phyloP scores from a whole-genome alignment of 495 filamentous ascomycete species.

The Aspergillus saccharolyticus region DNA sequence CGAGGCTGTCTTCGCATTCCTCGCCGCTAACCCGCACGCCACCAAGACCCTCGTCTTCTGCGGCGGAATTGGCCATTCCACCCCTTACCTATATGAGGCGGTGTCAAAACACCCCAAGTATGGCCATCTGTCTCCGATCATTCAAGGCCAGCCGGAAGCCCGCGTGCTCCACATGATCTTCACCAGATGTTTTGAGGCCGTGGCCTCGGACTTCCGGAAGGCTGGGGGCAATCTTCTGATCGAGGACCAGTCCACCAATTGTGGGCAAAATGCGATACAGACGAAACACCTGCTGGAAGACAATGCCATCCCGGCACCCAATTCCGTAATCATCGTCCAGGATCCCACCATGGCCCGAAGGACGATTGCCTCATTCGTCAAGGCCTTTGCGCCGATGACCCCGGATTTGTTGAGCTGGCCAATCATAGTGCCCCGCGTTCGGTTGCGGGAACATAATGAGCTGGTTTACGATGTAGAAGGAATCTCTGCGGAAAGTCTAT shows the following conservation, averaged over 20 bases:
- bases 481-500: constrained; percentile 10
- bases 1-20: constrained; percentile 13
- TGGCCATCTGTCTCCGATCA: constrained; percentile 10
- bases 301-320: constrained; percentile 12
- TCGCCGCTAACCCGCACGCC: constrained; percentile 16
- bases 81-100: constrained; percentile 28
- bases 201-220: not conserved
- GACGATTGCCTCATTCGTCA: constrained; percentile 32
- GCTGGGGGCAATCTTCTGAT: constrained; percentile 24
- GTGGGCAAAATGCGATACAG: constrained; percentile 30
- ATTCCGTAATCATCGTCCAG: constrained; percentile 27
- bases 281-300: constrained; percentile 24
- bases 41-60: constrained; percentile 32
- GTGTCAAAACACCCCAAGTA: constrained; percentile 24
- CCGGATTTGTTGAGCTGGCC: constrained; percentile 30
- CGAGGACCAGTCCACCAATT: constrained; percentile 35
- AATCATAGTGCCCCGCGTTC: constrained; percentile 24
- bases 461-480: constrained; percentile 13
- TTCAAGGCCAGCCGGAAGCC: constrained; percentile 28
- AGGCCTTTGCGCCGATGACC: constrained; percentile 18
- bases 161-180: constrained; percentile 28
- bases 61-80: constrained; percentile 37
- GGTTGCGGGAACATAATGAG: not conserved
- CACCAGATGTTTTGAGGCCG: constrained; percentile 19
- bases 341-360: constrained; percentile 36